Evolutionary conservation across 768 basidiomycete genomes (phyloP).

Genomic region (Austroboletus eburneus): DNA sequence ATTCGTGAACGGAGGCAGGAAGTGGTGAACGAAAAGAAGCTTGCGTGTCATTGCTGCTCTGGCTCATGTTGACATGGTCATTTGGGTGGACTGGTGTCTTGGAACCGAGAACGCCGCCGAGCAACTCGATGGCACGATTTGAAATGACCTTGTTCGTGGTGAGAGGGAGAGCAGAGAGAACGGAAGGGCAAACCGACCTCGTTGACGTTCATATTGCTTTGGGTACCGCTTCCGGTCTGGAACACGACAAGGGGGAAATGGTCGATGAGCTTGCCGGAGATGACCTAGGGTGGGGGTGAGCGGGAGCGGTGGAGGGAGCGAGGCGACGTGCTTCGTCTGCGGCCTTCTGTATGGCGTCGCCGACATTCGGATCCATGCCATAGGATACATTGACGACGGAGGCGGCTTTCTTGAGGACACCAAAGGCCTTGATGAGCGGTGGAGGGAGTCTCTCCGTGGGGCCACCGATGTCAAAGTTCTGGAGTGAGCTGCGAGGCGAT

Average conservation of each 20-base stretch:
- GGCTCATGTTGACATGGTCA: slow-evolving; percentile 99
- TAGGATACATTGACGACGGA: slow-evolving; percentile 85
- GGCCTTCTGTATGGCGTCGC: slow-evolving; percentile 84
- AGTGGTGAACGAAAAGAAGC: slow-evolving; percentile 23
- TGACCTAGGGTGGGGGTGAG: slow-evolving; percentile 56
- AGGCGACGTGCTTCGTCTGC: slow-evolving; percentile 76
- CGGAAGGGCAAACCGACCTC: slow-evolving; percentile 52
- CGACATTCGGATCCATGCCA: slow-evolving; percentile 86
- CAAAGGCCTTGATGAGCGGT: slow-evolving; percentile 97
- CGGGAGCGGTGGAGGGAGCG: background rate
- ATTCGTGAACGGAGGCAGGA: background rate
- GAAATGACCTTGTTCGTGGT: slow-evolving; percentile 75
- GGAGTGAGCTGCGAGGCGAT: slow-evolving; percentile 60
- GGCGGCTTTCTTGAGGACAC: slow-evolving; percentile 95
- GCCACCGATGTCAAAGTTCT: slow-evolving; percentile 99
- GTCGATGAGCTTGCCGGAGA: slow-evolving; percentile 88
- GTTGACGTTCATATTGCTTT: slow-evolving; percentile 99
- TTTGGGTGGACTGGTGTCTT: slow-evolving; percentile 99
- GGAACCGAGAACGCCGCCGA: slow-evolving; percentile 92
- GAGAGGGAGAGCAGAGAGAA: background rate
- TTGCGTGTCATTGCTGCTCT: slow-evolving; percentile 97
- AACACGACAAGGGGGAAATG: slow-evolving; percentile 99
- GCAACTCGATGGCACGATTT: slow-evolving; percentile 94
- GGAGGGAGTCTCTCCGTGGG: slow-evolving; percentile 88
- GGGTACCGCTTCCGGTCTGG: slow-evolving; percentile 98